Base-by-base conservation (phyloP, 148 eudicot genomes). In the Salicornia ramosissima region DNA sequence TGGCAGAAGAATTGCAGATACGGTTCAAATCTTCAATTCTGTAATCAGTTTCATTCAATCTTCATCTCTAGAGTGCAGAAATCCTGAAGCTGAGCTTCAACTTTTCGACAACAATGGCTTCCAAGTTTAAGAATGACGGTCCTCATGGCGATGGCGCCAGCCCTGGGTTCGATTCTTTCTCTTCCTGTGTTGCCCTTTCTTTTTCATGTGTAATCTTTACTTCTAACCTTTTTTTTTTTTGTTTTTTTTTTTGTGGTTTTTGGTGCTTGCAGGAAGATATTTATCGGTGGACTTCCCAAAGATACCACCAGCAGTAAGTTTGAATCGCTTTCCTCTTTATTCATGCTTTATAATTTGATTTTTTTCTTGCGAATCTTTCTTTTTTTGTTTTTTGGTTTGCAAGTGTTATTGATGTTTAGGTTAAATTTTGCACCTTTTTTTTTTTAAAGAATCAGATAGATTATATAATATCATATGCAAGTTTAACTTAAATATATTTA, bases 231-330 rank as follows among this genome's bases (percentile, higher is more conserved):
- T 28, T 59, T 4, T 19, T 9, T 72, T 31, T 22, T 2, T 74
- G 16, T 39, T 52, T 30, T 36, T 61, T 25, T 11, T 50, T n/a
- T n/a, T n/a, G n/a, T n/a, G n/a, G n/a, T n/a, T n/a, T n/a, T n/a
- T n/a, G n/a, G n/a, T n/a, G n/a, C 29, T 58, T 73, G 59, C 82
- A 87, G 91, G 24, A 87, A 85, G 71, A 87, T 87, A 30, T 87
- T 85, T 81, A 87, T 83, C 28, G 91, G 91, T n/a, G 91, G 88
- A 21, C 74, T 87, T 67, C 82, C 91, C 14, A 85, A 78, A 63
- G 91, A 87, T n/a, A 83, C 87, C 0, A 85, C 86, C 2, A 34
- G n/a, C 45, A 19, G 64, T 60, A 36, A 33, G 34, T 84, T 75
- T 86, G 86, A 82, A 50, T 74, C 77, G 58, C 57, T 14, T 10